Base-by-base conservation (phyloP, 108 stramenopile species). In the Skeletonema tropicum region DNA sequence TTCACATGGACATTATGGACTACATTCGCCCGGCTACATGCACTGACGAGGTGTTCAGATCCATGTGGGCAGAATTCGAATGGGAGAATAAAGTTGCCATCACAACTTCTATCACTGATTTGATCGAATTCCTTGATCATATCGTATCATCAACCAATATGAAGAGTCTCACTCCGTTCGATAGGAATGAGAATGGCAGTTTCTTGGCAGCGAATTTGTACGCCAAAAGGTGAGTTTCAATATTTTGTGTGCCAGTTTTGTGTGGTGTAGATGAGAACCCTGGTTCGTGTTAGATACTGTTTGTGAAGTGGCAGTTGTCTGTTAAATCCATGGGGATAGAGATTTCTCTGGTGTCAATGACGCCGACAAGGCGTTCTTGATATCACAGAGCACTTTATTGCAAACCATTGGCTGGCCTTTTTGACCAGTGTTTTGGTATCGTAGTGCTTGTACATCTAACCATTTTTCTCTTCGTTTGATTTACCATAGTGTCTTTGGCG, bases 1-100 rank as follows among this genome's bases (percentile, higher is more conserved):
- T 99, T 65, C 98, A 98, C 85, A 90, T 99, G 90, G 98, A 99
- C 75, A 98, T 99, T 60, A 99, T 99, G 98, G 98, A 99, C 84
- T 99, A 98, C 92, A 99, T 99, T 73, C 94, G 96, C 39, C 98
- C 98, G 25, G 99, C 98, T 10, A 86, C 90, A 57, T 98, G 97
- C 85, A 90, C 90, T 60, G 97, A 98, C 79, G 98, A 98, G 65
- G 89, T 90, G 12, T 99, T 99, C 89, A 91, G 99, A 42, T 78
- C 85, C 29, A 98, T 99, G 98, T 99, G 99, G 99, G 99, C 98
- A 17, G 98, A 99, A 80, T 99, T 99, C 69, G 99, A 99, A 87
- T 99, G 99, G 99, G 99, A 99, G 77, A 99, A 99, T 86, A 99
- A 99, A 88, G 99, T 97, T 63, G 92, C 94, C 52, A 89, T 95